phyloP scores from a whole-genome alignment of 805 yeast species.

The Candida railenensis region DNA sequence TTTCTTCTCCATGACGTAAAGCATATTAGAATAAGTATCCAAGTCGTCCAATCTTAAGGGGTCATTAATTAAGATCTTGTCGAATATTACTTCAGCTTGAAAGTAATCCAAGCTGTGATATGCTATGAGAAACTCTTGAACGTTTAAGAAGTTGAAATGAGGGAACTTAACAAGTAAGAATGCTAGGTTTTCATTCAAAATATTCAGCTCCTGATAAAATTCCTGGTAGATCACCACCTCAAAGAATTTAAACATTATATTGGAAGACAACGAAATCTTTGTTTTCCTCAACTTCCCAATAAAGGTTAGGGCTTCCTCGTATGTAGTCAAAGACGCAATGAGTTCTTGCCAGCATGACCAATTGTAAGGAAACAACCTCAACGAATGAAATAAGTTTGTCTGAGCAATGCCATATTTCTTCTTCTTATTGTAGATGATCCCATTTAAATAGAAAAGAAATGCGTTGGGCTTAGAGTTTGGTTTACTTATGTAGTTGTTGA shows the following conservation, averaged over 20 bases:
- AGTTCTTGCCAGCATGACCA: conserved; percentile 95
- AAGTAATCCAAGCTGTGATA: conserved; percentile 85
- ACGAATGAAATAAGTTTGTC: conserved; percentile 55
- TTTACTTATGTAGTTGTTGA: conserved; percentile 29
- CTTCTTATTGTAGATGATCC: conserved; percentile 63
- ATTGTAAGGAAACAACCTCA: conserved; percentile 73
- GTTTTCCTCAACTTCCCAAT: conserved; percentile 37
- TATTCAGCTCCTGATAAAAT: conserved; percentile 65
- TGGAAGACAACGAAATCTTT: conserved; percentile 27
- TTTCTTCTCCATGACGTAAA: conserved; percentile 89
- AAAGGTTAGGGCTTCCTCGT: conserved; percentile 56
- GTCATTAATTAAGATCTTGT: conserved; percentile 66
- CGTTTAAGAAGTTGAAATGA: conserved; percentile 65
- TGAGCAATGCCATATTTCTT: conserved; percentile 63
- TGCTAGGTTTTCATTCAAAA: conserved; percentile 49
- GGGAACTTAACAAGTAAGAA: conserved; percentile 61
- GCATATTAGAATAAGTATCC: conserved; percentile 90
- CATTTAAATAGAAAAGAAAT: conserved; percentile 69
- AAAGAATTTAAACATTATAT: conserved; percentile 51
- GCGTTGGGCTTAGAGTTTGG: conserved; percentile 42
- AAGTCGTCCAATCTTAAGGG: conserved; percentile 88
- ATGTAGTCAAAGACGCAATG: conserved; percentile 54
- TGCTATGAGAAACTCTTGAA: conserved; percentile 78
- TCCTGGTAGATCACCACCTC: conserved; percentile 71
- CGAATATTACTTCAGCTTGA: conserved; percentile 78